Evolutionary conservation across 2,329 filamentous ascomycete genomes (phyloP).

Genomic region (Diaporthe ilicicola): DNA sequence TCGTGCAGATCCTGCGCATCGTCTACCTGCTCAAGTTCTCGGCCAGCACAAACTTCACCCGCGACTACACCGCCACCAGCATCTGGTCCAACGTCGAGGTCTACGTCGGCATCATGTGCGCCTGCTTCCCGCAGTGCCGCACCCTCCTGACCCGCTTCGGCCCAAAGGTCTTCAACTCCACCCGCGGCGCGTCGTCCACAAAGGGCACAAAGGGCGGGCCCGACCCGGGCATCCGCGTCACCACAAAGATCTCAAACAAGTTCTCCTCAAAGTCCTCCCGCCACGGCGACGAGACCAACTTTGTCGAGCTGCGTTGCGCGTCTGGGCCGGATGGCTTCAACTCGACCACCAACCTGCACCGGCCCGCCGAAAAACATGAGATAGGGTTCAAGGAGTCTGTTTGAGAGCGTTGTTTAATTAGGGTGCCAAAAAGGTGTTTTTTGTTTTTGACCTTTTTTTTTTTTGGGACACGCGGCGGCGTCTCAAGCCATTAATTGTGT

Average conservation of each 20-base stretch:
- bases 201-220: not conserved
- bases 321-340: slow-evolving; percentile 5
- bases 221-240: slow-evolving; percentile 7
- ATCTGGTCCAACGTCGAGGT: slow-evolving; percentile 19
- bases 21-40: slow-evolving; percentile 13
- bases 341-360: not conserved
- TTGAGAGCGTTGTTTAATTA: not conserved
- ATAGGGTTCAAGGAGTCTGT: not conserved
- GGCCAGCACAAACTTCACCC: not conserved
- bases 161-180: not conserved
- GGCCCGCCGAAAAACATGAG: not conserved
- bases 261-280: not conserved
- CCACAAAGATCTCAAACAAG: slow-evolving; percentile 3
- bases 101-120: slow-evolving; percentile 19
- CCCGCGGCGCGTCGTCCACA: not conserved
- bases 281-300: not conserved
- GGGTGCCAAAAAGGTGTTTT: not conserved
- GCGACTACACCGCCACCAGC: slow-evolving; percentile 13
- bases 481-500: not conserved
- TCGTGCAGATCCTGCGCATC: slow-evolving; percentile 16
- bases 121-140: slow-evolving; percentile 17
- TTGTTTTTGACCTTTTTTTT: too few relatives aligned
- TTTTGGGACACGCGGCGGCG: too few relatives aligned
- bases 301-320: slow-evolving; percentile 3
- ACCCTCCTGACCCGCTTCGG: slow-evolving; percentile 10